Evolutionary conservation across 108 stramenopile genomes (phyloP).

Genomic region (Pseudonitzschia multistriata): DNA sequence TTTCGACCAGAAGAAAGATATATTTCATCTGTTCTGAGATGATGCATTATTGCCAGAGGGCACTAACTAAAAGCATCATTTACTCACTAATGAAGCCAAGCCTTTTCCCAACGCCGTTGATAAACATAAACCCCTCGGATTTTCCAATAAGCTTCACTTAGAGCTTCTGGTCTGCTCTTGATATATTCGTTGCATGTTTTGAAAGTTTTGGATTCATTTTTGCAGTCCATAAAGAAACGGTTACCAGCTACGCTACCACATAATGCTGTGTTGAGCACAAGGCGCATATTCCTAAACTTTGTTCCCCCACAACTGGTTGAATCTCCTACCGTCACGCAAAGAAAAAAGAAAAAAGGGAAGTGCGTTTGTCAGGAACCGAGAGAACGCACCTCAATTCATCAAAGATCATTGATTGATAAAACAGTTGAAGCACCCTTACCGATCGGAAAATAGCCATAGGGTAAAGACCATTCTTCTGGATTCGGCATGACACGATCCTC

Average conservation of each 20-base stretch:
- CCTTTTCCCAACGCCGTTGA: constrained; percentile 58
- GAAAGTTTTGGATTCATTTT: constrained; percentile 50
- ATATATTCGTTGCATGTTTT: constrained; percentile 76
- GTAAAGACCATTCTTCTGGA: constrained; percentile 76
- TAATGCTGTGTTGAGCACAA: constrained; percentile 88
- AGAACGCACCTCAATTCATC: neutral
- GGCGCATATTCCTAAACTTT: constrained; percentile 84
- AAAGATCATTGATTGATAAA: neutral
- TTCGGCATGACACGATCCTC: constrained; percentile 68
- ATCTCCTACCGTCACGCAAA: constrained; percentile 37
- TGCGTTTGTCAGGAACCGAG: neutral
- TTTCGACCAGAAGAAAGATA: too few species aligned
- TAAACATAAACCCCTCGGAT: constrained; percentile 87
- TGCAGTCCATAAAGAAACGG: constrained; percentile 75
- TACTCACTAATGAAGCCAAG: constrained; percentile 20
- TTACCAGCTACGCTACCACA: constrained; percentile 88
- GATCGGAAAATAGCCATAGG: constrained; percentile 86
- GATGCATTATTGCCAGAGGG: too few species aligned
- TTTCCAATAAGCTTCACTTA: constrained; percentile 86
- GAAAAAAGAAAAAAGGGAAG: neutral
- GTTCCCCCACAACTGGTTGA: constrained; percentile 65
- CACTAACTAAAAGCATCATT: too few species aligned
- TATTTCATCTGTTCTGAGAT: too few species aligned
- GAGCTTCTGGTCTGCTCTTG: constrained; percentile 68
- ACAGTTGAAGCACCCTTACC: constrained; percentile 26